Base-by-base conservation (phyloP, 2,329 filamentous ascomycete species). In the Colletotrichum somersetense region DNA sequence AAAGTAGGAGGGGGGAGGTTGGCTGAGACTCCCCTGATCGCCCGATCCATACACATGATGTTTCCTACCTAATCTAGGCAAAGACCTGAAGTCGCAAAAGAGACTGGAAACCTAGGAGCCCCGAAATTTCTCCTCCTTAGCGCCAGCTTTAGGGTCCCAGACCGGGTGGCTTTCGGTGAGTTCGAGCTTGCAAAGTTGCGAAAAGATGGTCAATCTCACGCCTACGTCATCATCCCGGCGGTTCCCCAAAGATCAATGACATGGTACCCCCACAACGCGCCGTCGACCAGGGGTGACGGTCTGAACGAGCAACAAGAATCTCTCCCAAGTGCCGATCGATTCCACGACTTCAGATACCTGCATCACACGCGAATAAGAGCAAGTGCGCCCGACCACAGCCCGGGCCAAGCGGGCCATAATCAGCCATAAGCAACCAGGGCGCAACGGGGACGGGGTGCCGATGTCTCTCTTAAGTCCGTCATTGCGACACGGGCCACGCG, bases 191-290 rank as follows among this genome's bases (percentile, higher is more conserved):
- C 30, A 20, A 50, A 62, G 20, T 42, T 50, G 30, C 44, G 33
- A 52, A 56, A 56, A 56, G 33, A 35, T 56, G 20, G 48, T 33
- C 59, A n/a, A 33, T 23, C 44, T 11, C 48, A 14, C 20, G 48
- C 33, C 66, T 72, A 69, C 70, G 70, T 72, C 70, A 72, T 64
- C 18, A 11, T n/a, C 48, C 33, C 35, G 53, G 53, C 40, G 48
- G 48, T 35, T 56, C 56, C 55, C 48, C 66, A 59, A 33, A 69
- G 55, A 56, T 40, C 66, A n/a, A 72, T 69, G 70, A 72, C 70
- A 72, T 65, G 66, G 26, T 65, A 50, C 57, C 70, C 69, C 69
- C 70, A 72, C 70, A 72, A 69, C 46, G 66, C 59, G 66, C 46
- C 46, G 46, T n/a, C 14, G 33, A 40, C 33, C 26, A 50, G 61